phyloP scores from a whole-genome alignment of 2,329 filamentous ascomycete species.

The Botrytis fragariae region DNA sequence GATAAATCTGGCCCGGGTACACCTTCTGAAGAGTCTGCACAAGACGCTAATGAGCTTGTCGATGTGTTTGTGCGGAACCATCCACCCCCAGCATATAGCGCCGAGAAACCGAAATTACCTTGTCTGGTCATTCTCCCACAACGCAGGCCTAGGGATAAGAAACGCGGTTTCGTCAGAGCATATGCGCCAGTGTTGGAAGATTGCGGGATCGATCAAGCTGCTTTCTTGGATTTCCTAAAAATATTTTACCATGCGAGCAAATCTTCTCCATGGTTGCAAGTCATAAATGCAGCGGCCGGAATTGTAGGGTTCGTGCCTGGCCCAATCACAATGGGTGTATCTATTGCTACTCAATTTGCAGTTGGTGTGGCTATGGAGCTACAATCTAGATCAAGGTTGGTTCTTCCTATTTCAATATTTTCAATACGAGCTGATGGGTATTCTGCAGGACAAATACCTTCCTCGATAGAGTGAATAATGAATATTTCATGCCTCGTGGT shows the following conservation, averaged over 20 bases:
- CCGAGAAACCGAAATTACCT: conserved; percentile 33
- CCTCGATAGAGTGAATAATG: conserved; percentile 54
- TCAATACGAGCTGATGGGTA: conserved; percentile 16
- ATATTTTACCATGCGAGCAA: conserved; percentile 46
- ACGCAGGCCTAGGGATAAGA: conserved; percentile 47
- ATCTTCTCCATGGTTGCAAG: conserved; percentile 41
- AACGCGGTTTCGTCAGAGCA: conserved; percentile 52
- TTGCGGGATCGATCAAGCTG: conserved; percentile 47
- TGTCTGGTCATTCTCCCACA: conserved; percentile 53
- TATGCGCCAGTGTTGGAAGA: conserved; percentile 50
- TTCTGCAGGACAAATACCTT: conserved; percentile 46
- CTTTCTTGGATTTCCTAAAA: conserved; percentile 50
- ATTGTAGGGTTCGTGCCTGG: conserved; percentile 40
- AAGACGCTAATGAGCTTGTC: conserved; percentile 22
- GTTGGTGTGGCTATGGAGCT: conserved; percentile 44
- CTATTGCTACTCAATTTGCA: conserved; percentile 45
- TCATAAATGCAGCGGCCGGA: conserved; percentile 44
- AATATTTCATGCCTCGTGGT: conserved; percentile 56
- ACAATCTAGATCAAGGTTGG: conserved; percentile 27
- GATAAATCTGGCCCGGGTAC: not conserved
- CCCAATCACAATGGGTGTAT: conserved; percentile 44
- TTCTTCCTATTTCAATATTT: conserved; percentile 10
- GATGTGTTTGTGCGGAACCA: conserved; percentile 27
- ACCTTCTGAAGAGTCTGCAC: conserved; percentile 12
- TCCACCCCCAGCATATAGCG: conserved; percentile 26